Conservation (phyloP, 345 rosid genomes). For the Citropsis articulata region DNA sequence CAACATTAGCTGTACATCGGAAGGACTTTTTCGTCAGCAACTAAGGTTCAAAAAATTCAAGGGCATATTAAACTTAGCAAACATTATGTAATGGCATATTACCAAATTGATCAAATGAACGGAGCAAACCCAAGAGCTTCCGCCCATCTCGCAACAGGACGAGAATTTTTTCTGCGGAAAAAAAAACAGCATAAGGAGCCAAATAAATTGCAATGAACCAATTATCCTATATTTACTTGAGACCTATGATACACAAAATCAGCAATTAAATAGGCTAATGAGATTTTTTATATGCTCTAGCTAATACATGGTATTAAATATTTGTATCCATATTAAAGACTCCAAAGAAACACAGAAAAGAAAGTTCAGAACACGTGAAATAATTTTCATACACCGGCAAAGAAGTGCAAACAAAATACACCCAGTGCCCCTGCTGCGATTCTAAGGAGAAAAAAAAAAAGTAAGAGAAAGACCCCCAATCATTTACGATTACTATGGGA, state of each 20-base stretch:
- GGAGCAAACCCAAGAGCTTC: constrained; percentile 83
- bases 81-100: not conserved
- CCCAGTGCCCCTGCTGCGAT: not conserved
- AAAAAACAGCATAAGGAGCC: not conserved
- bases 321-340: not conserved
- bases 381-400: not conserved
- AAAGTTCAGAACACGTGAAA: not conserved
- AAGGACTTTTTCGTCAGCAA: constrained; percentile 7
- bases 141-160: constrained; percentile 85
- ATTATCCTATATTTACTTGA: not conserved
- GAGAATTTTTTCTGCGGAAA: constrained; percentile 70
- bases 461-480: not conserved
- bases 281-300: not conserved
- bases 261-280: not conserved
- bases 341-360: not conserved
- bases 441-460: not conserved
- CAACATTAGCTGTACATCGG: constrained; percentile 70
- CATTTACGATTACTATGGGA: not conserved
- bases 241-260: not conserved
- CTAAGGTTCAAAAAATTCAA: not conserved
- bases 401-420: not conserved
- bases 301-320: not conserved
- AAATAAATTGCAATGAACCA: not conserved
- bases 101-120: constrained; percentile 99
- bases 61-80: not conserved